phyloP scores from a whole-genome alignment of 2,329 filamentous ascomycete species.

The Xenoacremonium recifei region DNA sequence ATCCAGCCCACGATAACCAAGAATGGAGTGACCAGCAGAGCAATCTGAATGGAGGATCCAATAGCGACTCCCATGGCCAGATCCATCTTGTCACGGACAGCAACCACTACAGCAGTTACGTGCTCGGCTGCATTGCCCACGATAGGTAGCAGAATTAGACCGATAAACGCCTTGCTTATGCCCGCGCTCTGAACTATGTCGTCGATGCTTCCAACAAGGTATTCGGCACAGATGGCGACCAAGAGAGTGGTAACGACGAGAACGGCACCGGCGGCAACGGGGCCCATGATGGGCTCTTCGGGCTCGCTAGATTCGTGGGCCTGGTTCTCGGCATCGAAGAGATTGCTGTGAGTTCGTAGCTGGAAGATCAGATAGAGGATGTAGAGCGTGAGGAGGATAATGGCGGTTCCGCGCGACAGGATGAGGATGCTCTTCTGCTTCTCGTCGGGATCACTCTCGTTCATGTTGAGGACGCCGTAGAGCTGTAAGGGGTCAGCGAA shows the following conservation, averaged over 20 bases:
- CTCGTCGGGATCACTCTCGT: constrained; percentile 34
- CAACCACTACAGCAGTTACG: constrained; percentile 77
- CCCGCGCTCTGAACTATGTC: constrained; percentile 65
- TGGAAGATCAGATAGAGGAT: constrained; percentile 77
- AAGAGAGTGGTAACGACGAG: constrained; percentile 68
- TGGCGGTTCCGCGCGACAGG: constrained; percentile 72
- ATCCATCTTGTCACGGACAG: constrained; percentile 75
- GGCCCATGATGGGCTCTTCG: constrained; percentile 55
- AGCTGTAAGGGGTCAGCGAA: constrained; percentile 42
- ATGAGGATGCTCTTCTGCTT: constrained; percentile 60
- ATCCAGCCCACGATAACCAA: constrained; percentile 80
- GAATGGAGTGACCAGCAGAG: constrained; percentile 76
- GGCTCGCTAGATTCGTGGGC: constrained; percentile 43
- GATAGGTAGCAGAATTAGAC: constrained; percentile 75
- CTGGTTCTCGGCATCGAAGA: constrained; percentile 61
- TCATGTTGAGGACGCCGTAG: constrained; percentile 60
- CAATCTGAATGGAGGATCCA: constrained; percentile 80
- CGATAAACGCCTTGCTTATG: constrained; percentile 80
- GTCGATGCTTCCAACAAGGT: constrained; percentile 75
- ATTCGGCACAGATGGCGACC: constrained; percentile 74
- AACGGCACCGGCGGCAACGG: constrained; percentile 62
- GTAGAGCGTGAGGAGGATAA: constrained; percentile 74
- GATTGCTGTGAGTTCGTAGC: constrained; percentile 68
- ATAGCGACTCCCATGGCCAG: constrained; percentile 76
- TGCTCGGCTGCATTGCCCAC: constrained; percentile 81